A percentile compares a stretch with the other conserved stretches of the same genome.
Evolutionary conservation across 1,284 basidiomycete species (phyloP).

Genomic region (Athelia sp.): DNA sequence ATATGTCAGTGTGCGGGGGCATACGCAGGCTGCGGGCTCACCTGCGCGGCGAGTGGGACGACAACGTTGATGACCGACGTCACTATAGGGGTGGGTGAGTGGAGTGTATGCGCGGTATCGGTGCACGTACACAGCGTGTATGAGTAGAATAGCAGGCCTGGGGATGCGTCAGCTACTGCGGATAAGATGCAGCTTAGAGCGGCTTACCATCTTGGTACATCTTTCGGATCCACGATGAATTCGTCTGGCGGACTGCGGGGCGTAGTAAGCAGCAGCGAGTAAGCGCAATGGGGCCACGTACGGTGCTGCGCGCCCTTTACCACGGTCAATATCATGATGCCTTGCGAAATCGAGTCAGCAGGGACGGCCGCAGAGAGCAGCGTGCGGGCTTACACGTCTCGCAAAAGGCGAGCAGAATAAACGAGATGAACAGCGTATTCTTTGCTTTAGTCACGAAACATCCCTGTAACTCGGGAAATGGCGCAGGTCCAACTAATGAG

Average conservation of each 20-base stretch:
- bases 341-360: constrained; percentile 15
- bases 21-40: constrained; percentile 14
- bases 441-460: constrained; percentile 27
- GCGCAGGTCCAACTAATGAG: constrained; percentile 11
- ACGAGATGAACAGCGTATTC: constrained; percentile 31
- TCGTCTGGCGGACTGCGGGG: constrained; percentile 26
- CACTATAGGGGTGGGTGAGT: constrained; percentile 14
- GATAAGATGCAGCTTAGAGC: background rate
- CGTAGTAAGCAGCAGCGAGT: constrained; percentile 1
- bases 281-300: constrained; percentile 14
- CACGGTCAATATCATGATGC: constrained; percentile 31
- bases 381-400: constrained; percentile 31
- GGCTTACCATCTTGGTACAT: constrained; percentile 36
- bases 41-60: constrained; percentile 31
- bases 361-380: background rate
- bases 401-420: constrained; percentile 30
- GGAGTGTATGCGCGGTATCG: background rate
- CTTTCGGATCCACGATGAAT: constrained; percentile 29
- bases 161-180: background rate
- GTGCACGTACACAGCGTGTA: constrained; percentile 28
- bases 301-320: constrained; percentile 32
- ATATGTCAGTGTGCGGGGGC: constrained; percentile 20
- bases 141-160: constrained; percentile 37
- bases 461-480: constrained; percentile 13
- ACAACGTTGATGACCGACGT: constrained; percentile 37